Conservation (phyloP, 2,329 filamentous ascomycete species). For the Cadophora sp. region DNA sequence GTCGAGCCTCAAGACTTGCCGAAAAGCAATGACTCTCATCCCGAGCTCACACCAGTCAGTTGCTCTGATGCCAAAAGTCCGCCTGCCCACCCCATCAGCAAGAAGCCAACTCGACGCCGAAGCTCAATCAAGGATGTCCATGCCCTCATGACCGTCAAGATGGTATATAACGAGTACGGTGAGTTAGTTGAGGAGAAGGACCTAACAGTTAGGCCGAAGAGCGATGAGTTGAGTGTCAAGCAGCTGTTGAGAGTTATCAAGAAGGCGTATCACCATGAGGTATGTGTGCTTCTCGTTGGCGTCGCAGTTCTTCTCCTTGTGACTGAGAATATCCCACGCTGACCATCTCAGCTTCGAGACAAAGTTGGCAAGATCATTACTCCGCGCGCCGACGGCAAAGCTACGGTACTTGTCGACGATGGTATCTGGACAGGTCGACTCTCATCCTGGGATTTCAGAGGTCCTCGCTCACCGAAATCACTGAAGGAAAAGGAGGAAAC, state of each 20-base stretch:
- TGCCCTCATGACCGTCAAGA: conserved; percentile 22
- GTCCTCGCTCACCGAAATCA: conserved; percentile 18
- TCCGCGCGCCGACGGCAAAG: conserved; percentile 30
- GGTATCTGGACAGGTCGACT: conserved; percentile 26
- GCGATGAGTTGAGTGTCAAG: conserved; percentile 34
- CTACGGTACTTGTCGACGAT: conserved; percentile 28
- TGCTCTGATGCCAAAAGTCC: neutral
- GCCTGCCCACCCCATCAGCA: neutral
- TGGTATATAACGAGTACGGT: conserved; percentile 44
- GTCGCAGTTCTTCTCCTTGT: neutral
- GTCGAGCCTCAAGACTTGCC: conserved; percentile 21
- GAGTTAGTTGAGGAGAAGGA: conserved; percentile 37
- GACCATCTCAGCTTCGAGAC: conserved; percentile 33
- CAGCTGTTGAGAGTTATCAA: conserved; percentile 40
- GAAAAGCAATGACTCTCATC: neutral
- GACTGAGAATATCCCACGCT: neutral
- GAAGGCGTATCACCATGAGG: conserved; percentile 41
- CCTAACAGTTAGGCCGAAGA: conserved; percentile 20
- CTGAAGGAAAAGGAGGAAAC: conserved; percentile 2
- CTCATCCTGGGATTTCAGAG: conserved; percentile 39
- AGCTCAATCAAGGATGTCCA: conserved; percentile 12
- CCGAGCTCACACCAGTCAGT: neutral
- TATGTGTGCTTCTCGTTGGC: conserved; percentile 25
- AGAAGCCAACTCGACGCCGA: neutral
- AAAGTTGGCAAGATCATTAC: conserved; percentile 35